Evolutionary conservation across 2,329 filamentous ascomycete genomes (phyloP), one percentile per base, ranked within the genome.

Genomic region (Ilyonectria mors-panacis): DNA sequence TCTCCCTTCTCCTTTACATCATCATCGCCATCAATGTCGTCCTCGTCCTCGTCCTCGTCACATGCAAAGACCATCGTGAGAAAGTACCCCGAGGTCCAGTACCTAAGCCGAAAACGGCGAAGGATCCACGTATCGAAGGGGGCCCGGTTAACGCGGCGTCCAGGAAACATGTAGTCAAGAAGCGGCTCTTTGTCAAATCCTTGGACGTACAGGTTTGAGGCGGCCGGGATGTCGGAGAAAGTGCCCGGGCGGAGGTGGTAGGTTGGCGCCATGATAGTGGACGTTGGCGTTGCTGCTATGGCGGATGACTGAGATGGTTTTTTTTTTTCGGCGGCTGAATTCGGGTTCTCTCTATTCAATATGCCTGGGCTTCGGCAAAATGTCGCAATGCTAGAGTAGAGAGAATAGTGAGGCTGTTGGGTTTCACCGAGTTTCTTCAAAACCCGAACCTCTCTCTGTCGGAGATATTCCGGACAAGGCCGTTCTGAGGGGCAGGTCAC

Each of bases 91-190:
- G 73, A 67, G 2, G 75, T 74, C 80, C 80, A 82, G 65, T 75
- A 81, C 30, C 80, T 75, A 21, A 70, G 39, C 53, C 69, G 63
- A 51, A 81, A 80, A 48, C 77, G 70, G 58, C 78, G 74, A 39
- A 61, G 17, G 37, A 79, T 19, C 67, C 73, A 75, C 2, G 65
- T 59, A 21, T 56, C 39, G 13, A 74, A 70, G 21, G 73, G 71
- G 12, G 62, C 59, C 26, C 75, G 72, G 53, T 76, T 62, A 23
- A 56, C 51, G 57, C 58, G 59, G 23, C 75, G 73, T 44, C 19
- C 55, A 2, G 80, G 80, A 63, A 81, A 81, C 66, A 82, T 71
- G 50, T 72, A 67, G 56, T 76, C 71, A n/a, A 81, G 61, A 6
- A 80, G 62, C 39, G 70, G 51, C 58, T 82, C 79, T 17, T 73